Base-by-base conservation (phyloP, 2,329 filamentous ascomycete species). In the Talaromyces sp. region DNA sequence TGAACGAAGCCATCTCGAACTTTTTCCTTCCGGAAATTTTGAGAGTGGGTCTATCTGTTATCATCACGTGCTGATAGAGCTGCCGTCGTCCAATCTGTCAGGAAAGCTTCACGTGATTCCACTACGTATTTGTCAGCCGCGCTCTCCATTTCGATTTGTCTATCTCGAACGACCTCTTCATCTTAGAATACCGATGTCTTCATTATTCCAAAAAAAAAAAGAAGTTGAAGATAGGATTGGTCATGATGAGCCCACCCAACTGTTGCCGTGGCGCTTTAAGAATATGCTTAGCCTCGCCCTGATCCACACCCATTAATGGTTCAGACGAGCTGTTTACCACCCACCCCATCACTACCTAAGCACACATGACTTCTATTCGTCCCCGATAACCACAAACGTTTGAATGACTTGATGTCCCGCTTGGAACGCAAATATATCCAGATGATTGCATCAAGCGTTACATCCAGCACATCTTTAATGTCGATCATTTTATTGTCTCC, bases 1-100 rank as follows among this genome's bases (percentile, higher is more conserved):
- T 21, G 18, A 33, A 37, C 25, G 37, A 61, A 55, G 46, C 59
- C 39, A 42, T 55, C 50, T 42, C 42, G 16, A 28, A 21, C 21
- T 54, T 40, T n/a, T 57, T 44, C n/a, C 48, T 65, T 63, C 69
- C 69, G 73, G 73, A 76, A 75, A 75, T 76, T 77, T 77, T 77
- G 76, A 70, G 71, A 72, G 66, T 66, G 67, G 68, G 48, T 66
- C 65, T n/a, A 7, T 37, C 18, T 67, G 65, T 65, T 77, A 77
- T 76, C 75, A 61, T 73, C 75, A 77, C 75, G 75, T 77, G 75
- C 60, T 69, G 75, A 77, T 77, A 76, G 62, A 2, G n/a, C 1
- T 23, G 25, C 9, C 4, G 2, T 25, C 3, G 21, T 57, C 31
- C 50, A 37, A 23, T 54, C 31, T 23, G 21, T 2, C 6, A 3